These are phyloP conservation scores for Talaromyces marneffei DNA, from an alignment of 2,329 filamentous ascomycete genomes.

Conservation along the genomic window DNA sequence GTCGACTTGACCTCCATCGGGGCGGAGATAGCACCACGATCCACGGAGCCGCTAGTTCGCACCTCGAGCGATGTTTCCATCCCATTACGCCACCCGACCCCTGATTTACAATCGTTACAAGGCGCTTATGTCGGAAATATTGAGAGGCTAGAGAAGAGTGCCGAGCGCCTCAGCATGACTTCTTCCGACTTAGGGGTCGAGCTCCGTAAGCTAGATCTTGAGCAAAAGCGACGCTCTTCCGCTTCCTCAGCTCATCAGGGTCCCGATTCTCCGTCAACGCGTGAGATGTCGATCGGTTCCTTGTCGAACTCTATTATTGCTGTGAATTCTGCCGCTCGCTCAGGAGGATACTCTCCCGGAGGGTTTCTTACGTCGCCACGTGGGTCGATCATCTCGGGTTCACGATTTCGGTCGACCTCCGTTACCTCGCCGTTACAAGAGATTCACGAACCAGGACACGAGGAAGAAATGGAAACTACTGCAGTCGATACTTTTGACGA, in stretches of 20 bases:
- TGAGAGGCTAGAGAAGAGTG: conserved; percentile 44
- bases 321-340: conserved; percentile 31
- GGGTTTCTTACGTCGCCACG: conserved; percentile 36
- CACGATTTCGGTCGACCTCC: conserved; percentile 33
- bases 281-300: conserved; percentile 34
- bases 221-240: conserved; percentile 40
- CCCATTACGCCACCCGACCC: conserved; percentile 44
- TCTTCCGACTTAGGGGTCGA: conserved; percentile 42
- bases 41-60: conserved; percentile 29
- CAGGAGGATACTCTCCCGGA: conserved; percentile 37
- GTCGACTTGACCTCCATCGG: background rate
- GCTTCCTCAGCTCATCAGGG: conserved; percentile 19
- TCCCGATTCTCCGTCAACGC: conserved; percentile 16
- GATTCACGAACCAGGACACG: conserved; percentile 37
- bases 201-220: conserved; percentile 41
- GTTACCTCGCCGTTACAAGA: conserved; percentile 34
- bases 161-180: conserved; percentile 44
- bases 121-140: conserved; percentile 47
- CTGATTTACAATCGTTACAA: conserved; percentile 46
- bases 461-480: conserved; percentile 19
- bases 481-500: conserved; percentile 16
- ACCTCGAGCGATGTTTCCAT: conserved; percentile 38
- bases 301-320: conserved; percentile 38
- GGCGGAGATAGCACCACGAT: conserved; percentile 6
- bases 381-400: conserved; percentile 38